Evolutionary conservation across 352 stramenopile genomes (phyloP).

Genomic region (Thraustochytrium sp.): DNA sequence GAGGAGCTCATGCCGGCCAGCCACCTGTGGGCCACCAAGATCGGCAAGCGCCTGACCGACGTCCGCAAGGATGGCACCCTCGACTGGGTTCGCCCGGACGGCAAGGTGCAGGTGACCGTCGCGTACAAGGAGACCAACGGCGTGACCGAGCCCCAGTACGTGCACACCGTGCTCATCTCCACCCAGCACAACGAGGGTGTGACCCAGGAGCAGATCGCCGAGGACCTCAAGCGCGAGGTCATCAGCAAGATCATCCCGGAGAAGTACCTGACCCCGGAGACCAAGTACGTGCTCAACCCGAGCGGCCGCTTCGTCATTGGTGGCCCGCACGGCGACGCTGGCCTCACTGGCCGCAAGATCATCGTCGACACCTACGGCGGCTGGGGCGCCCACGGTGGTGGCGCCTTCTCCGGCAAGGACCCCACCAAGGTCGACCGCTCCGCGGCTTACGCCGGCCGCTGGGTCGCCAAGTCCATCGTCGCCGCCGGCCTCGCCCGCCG

Average conservation of each 20-base stretch:
- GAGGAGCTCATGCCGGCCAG: slow-evolving; percentile 94
- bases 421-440: slow-evolving; percentile 98
- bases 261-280: slow-evolving; percentile 98
- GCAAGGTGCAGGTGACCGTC: slow-evolving; percentile 97
- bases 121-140: slow-evolving; percentile 94
- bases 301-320: slow-evolving; percentile 98
- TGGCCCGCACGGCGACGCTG: slow-evolving; percentile 94
- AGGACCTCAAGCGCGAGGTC: slow-evolving; percentile 97
- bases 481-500: slow-evolving; percentile 85
- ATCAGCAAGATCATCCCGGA: slow-evolving; percentile 96
- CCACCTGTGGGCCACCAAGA: slow-evolving; percentile 90
- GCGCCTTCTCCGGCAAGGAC: slow-evolving; percentile 98
- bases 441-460: slow-evolving; percentile 94
- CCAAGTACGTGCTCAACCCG: slow-evolving; percentile 98
- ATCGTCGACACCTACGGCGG: slow-evolving; percentile 98
- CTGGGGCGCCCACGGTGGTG: slow-evolving; percentile 95
- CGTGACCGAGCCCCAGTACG: slow-evolving; percentile 86
- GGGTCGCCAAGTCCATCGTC: slow-evolving; percentile 97
- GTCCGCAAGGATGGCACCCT: slow-evolving; percentile 97
- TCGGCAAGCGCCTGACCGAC: slow-evolving; percentile 93
- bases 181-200: slow-evolving; percentile 98
- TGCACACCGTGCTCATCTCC: slow-evolving; percentile 99
- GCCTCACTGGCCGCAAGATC: slow-evolving; percentile 97
- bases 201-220: slow-evolving; percentile 95
- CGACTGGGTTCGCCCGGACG: slow-evolving; percentile 96